Percentiles rank a stretch among this genome's conserved stretches.
Evolutionary conservation across 2,329 filamentous ascomycete species (phyloP).

Genomic region (Aspergillus latus): DNA sequence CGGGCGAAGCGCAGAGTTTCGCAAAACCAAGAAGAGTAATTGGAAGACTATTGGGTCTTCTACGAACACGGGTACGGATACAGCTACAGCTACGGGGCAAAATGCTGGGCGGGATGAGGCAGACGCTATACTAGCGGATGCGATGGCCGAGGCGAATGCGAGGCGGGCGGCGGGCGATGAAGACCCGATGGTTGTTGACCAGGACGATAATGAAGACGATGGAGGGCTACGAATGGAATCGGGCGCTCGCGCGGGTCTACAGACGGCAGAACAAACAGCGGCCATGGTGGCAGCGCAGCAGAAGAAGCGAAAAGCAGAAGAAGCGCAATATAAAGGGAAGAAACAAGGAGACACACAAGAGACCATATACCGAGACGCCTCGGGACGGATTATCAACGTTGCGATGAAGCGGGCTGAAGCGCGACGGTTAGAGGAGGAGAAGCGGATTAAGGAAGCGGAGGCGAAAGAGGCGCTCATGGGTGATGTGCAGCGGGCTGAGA

Average conservation of each 20-base stretch:
- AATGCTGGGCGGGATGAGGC: slow-evolving; percentile 62
- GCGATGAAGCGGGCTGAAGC: slow-evolving; percentile 87
- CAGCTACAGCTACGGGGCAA: slow-evolving; percentile 29
- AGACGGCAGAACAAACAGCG: slow-evolving; percentile 76
- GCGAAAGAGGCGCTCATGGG: slow-evolving; percentile 73
- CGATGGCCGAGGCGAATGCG: slow-evolving; percentile 65
- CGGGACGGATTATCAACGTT: slow-evolving; percentile 89
- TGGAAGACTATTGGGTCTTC: slow-evolving; percentile 66
- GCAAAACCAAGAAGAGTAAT: slow-evolving; percentile 71
- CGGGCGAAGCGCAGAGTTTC: slow-evolving; percentile 54
- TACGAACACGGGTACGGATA: slow-evolving; percentile 1
- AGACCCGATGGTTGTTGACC: slow-evolving; percentile 46
- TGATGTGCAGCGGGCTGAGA: slow-evolving; percentile 75
- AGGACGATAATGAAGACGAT: slow-evolving; percentile 35
- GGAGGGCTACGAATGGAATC: slow-evolving; percentile 71
- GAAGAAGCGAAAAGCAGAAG: slow-evolving; percentile 48
- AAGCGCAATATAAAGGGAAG: slow-evolving; percentile 41
- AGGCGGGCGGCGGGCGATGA: slow-evolving; percentile 53
- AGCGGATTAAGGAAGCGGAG: slow-evolving; percentile 62
- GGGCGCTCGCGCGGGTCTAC: slow-evolving; percentile 82
- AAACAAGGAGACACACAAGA: slow-evolving; percentile 57
- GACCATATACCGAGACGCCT: slow-evolving; percentile 93
- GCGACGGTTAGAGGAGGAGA: slow-evolving; percentile 73
- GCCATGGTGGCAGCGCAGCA: slow-evolving; percentile 68
- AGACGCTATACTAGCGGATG: slow-evolving; percentile 73